Conservation (phyloP, 768 basidiomycete species). For the Russula sp. region DNA sequence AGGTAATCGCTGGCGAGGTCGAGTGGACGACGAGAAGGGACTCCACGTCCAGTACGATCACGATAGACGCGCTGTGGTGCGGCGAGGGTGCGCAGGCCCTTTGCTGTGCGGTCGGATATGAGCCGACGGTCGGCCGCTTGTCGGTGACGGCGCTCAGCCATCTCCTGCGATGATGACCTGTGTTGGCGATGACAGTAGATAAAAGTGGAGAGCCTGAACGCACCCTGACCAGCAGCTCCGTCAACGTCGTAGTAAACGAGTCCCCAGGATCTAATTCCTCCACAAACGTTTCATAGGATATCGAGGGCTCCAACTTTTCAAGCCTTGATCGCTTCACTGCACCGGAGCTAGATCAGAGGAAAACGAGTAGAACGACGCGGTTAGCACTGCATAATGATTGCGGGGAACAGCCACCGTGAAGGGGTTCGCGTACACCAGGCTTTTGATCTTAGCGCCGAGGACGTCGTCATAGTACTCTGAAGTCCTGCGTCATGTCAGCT, state of each 20-base stretch:
- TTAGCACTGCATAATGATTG: neutral
- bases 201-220: slow-evolving; percentile 21
- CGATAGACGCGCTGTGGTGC: slow-evolving; percentile 49
- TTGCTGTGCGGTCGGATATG: slow-evolving; percentile 61
- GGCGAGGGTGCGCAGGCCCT: slow-evolving; percentile 51
- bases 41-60: slow-evolving; percentile 21
- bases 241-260: slow-evolving; percentile 66
- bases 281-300: slow-evolving; percentile 69
- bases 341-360: slow-evolving; percentile 43
- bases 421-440: slow-evolving; percentile 53
- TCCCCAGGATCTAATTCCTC: slow-evolving; percentile 73
- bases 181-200: neutral
- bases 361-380: neutral
- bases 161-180: slow-evolving; percentile 42
- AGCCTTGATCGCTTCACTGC: slow-evolving; percentile 62
- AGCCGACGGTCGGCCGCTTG: slow-evolving; percentile 48
- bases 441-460: slow-evolving; percentile 66
- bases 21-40: slow-evolving; percentile 17
- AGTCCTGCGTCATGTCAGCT: slow-evolving; percentile 42
- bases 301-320: slow-evolving; percentile 55
- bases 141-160: slow-evolving; percentile 64
- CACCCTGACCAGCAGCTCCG: slow-evolving; percentile 77
- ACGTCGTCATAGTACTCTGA: slow-evolving; percentile 66
- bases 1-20: slow-evolving; percentile 45
- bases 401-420: slow-evolving; percentile 4